Conservation (phyloP, 768 basidiomycete species). For the Cystobasidium ongulense region DNA sequence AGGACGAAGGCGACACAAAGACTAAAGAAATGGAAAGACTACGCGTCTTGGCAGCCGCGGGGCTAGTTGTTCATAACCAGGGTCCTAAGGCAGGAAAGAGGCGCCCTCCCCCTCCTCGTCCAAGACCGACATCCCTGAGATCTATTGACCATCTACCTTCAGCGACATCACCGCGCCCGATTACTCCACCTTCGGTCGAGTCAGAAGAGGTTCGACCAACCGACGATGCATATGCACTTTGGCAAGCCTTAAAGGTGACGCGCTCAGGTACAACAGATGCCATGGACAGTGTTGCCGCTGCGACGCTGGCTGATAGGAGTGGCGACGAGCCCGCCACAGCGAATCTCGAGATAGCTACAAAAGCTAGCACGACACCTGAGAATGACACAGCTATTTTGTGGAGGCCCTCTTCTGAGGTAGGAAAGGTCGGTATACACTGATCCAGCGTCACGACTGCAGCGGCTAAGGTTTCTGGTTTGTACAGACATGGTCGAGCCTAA, state of each 20-base stretch:
- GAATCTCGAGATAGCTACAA: too few relatives aligned
- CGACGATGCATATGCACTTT: conserved; percentile 5
- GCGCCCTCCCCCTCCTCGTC: conserved; percentile 22
- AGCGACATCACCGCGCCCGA: not conserved
- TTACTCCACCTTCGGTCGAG: not conserved
- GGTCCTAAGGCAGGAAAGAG: not conserved
- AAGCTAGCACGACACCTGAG: too few relatives aligned
- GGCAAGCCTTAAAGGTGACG: not conserved
- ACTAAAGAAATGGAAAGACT: conserved; percentile 42
- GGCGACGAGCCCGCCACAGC: too few relatives aligned
- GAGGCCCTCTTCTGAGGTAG: not conserved
- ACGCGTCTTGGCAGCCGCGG: conserved; percentile 78
- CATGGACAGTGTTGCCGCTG: not conserved
- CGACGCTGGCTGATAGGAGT: not conserved
- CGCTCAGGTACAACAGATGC: not conserved
- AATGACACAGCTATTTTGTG: too few relatives aligned
- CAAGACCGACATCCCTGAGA: not conserved
- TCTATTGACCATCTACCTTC: not conserved
- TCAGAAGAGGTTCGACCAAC: not conserved
- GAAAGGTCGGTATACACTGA: not conserved
- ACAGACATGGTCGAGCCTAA: conserved; percentile 85
- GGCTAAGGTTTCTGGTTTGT: conserved; percentile 35
- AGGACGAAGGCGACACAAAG: not conserved
- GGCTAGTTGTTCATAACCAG: conserved; percentile 62
- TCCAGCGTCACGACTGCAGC: not conserved